Evolutionary conservation across 2,329 filamentous ascomycete species (phyloP).

Genomic region (Cladorrhinum sp.): DNA sequence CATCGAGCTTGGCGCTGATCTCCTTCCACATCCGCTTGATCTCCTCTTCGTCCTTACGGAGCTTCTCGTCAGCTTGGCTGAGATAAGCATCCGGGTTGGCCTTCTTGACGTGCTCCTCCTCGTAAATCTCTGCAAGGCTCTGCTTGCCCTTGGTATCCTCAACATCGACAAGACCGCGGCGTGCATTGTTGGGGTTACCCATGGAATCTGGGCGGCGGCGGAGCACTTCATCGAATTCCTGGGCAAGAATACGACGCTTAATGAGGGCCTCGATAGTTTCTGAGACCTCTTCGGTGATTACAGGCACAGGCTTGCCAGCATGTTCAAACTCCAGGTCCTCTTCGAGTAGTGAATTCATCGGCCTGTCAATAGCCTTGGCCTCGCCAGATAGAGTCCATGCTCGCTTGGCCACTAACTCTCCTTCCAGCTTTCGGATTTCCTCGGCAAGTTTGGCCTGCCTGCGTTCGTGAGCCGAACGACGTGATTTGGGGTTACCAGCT

Average conservation of each 20-base stretch:
- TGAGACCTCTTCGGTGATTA: slow-evolving; percentile 87
- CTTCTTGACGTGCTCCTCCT: slow-evolving; percentile 81
- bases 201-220: slow-evolving; percentile 75
- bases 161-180: slow-evolving; percentile 73
- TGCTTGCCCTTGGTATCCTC: slow-evolving; percentile 86
- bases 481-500: slow-evolving; percentile 66
- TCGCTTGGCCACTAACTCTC: slow-evolving; percentile 82
- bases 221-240: slow-evolving; percentile 89
- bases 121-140: slow-evolving; percentile 87
- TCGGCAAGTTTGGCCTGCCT: slow-evolving; percentile 80
- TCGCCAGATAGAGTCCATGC: slow-evolving; percentile 91
- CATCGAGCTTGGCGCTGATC: slow-evolving; percentile 76
- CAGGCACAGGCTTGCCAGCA: slow-evolving; percentile 87
- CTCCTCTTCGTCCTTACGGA: slow-evolving; percentile 77
- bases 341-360: slow-evolving; percentile 87
- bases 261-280: slow-evolving; percentile 92
- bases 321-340: slow-evolving; percentile 96
- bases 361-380: slow-evolving; percentile 76
- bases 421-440: slow-evolving; percentile 88
- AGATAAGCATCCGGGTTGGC: slow-evolving; percentile 76
- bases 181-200: slow-evolving; percentile 56
- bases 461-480: slow-evolving; percentile 80
- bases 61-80: slow-evolving; percentile 77
- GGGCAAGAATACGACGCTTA: slow-evolving; percentile 84
- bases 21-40: slow-evolving; percentile 81